Base-by-base conservation (phyloP, 768 basidiomycete genomes). In the Rhodotorula graminis region DNA sequence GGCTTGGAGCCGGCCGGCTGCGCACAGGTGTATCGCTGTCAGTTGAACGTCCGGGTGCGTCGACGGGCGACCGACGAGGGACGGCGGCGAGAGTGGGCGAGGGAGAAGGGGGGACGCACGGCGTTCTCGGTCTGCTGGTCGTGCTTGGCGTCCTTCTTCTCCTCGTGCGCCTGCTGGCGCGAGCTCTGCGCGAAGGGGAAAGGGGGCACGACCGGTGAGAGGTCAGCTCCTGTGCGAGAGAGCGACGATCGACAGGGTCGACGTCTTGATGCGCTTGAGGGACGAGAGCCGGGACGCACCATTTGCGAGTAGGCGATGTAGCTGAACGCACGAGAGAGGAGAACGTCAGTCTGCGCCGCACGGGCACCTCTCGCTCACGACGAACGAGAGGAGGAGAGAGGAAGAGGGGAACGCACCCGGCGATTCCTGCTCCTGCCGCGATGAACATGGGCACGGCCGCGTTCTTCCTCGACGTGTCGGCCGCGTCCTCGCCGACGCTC, bases 251-350 rank as follows among this genome's bases (percentile, higher is more conserved):
- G 56, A 2, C 8, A 6, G 2, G 6, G 14, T 46, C 44, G 44
- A 46, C 14, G 18, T 9, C 27, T 5, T 31, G 19, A 27, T n/a
- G 52, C 25, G 52, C 4, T 2, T 10, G 9, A 52, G n/a, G 25
- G 25, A 11, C 3, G n/a, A 29, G 53, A 29, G 50, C 1, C 8
- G 53, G 8, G n/a, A 42, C 60, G 25, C 60, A 61, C 60, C 7
- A 61, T 61, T 19, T 61, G 60, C 42, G 60, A n/a, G 44, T 57
- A 65, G 31, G 9, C n/a, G 56, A 65, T 47, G 64, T 65, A 65
- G 14, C 64, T 65, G 64, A 23, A 16, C 25, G 2, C 31, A 44
- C 29, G 10, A 25, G 7, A 23, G 27, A n/a, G 25, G 21, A 61
- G 50, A 52, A 52, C 25, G 50, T n/a, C 53, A n/a, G n/a, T n/a